Base-by-base conservation (phyloP, 2,329 filamentous ascomycete species). In the Tolypocladium tropicale region DNA sequence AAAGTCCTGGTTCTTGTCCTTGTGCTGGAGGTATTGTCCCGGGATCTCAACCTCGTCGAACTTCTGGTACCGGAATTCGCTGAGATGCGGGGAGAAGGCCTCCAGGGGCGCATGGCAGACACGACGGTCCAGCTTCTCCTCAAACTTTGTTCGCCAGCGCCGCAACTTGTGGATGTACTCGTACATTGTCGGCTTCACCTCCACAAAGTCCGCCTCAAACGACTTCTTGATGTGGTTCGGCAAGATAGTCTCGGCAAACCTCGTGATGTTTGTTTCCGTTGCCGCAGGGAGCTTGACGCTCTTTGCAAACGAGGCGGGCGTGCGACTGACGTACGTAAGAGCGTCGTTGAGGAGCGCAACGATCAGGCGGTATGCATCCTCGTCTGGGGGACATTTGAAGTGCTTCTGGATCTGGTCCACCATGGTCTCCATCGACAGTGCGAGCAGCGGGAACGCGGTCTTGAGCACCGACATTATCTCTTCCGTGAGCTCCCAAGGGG, bases 1-100 rank as follows among this genome's bases (percentile, higher is more conserved):
- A 68, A 99, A 99, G 70, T 99, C 94, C 65, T 95, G 91, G 70
- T 99, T 99, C 81, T 97, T 99, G 66, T 99, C 95, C 71, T 94
- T 95, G 74, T 96, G 94, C 68, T 95, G 86, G 60, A 96, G 76
- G 70, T 99, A 99, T 69, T 99, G 94, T 0, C 94, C 94, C 3
- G 95, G 95, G 37, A 99, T 85, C 72, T 99, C 94, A 14, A 99
- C 93, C 65, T 99, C 95, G 67, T 99, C 94, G 63, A 99, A 96
- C 71, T 96, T 97, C 70, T 94, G 86, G 77, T 96, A 99, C 41
- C 90, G 83, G 78, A 99, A 99, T 68, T 97, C 94, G 73, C 90
- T 96, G 48, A 99, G 82, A 66, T 95, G 89, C 52, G 90, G 89
- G 50, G 91, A 96, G 69, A 89, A 95, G 32, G 80, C 80, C 70